A percentile compares a stretch with the other conserved stretches of the same genome.
Evolutionary conservation across 2,329 filamentous ascomycete genomes (phyloP).

Genomic region (Leptographium galeiforme): DNA sequence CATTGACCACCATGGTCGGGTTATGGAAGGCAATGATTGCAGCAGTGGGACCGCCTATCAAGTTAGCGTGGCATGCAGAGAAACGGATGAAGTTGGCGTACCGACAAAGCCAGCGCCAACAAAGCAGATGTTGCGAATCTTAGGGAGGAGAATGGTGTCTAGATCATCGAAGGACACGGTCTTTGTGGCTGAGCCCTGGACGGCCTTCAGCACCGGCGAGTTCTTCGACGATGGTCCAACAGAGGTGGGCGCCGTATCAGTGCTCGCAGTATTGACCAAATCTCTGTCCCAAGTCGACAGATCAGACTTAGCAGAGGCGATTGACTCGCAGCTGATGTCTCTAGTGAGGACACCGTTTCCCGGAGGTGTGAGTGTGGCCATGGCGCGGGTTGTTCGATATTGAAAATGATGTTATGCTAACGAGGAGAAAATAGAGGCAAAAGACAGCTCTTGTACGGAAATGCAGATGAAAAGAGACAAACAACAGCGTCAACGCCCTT

Average conservation of each 20-base stretch:
- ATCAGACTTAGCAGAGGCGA: background rate
- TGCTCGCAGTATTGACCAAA: background rate
- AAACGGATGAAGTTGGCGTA: background rate
- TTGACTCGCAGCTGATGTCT: background rate
- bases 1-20: background rate
- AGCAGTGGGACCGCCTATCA: conserved; percentile 2
- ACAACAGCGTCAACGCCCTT: too few relatives aligned
- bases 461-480: too few relatives aligned
- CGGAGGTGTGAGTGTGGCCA: background rate
- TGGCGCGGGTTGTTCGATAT: background rate
- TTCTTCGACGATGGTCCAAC: background rate
- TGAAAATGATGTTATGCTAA: too few relatives aligned
- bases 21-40: conserved; percentile 2
- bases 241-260: background rate
- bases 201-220: background rate
- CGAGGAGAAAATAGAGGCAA: too few relatives aligned
- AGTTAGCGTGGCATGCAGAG: background rate
- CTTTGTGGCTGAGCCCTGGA: background rate
- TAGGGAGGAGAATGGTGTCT: background rate
- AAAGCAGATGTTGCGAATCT: conserved; percentile 2
- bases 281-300: background rate
- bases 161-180: background rate
- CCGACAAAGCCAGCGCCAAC: conserved; percentile 5
- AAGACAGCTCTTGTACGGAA: too few relatives aligned
- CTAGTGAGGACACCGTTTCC: background rate